Conservation (phyloP, 768 basidiomycete genomes). For the Lactifluus subvellereus region DNA sequence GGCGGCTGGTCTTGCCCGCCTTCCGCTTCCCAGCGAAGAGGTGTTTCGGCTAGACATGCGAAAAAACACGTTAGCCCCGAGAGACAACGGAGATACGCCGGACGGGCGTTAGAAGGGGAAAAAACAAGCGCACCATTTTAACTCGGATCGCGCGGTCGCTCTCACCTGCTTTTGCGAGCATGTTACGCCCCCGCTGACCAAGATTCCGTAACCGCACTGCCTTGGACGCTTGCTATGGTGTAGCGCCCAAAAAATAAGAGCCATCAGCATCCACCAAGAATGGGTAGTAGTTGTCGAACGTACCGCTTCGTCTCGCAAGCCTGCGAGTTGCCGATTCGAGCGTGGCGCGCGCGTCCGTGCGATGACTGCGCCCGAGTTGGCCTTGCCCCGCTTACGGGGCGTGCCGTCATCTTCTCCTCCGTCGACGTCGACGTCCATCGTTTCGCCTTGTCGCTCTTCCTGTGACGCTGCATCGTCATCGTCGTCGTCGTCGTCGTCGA, state of each 20-base stretch:
- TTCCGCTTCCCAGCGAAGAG: conserved; percentile 82
- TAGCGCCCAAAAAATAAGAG: conserved; percentile 10
- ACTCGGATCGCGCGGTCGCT: conserved; percentile 72
- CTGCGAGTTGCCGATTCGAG: conserved; percentile 69
- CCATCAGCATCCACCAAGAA: background rate
- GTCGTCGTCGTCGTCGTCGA: conserved; percentile 35
- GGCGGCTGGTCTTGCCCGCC: conserved; percentile 73
- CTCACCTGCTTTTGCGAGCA: conserved; percentile 88
- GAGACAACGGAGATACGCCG: background rate
- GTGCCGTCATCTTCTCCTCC: conserved; percentile 33
- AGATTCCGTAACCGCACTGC: conserved; percentile 81
- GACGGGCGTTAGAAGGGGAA: background rate
- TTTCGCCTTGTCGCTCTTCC: conserved; percentile 35
- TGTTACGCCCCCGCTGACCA: conserved; percentile 81
- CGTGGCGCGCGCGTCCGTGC: conserved; percentile 52
- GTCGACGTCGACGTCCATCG: conserved; percentile 34
- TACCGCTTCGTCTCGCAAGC: conserved; percentile 72
- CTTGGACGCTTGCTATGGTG: conserved; percentile 66
- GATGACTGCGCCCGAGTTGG: conserved; percentile 51
- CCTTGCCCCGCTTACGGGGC: conserved; percentile 56
- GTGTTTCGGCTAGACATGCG: conserved; percentile 65
- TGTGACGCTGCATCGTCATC: conserved; percentile 34
- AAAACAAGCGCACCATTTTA: conserved; percentile 62
- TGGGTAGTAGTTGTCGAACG: conserved; percentile 26
- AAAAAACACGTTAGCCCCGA: conserved; percentile 3